Evolutionary conservation across 2,329 filamentous ascomycete genomes (phyloP).

Genomic region (Aspergillus sp.): DNA sequence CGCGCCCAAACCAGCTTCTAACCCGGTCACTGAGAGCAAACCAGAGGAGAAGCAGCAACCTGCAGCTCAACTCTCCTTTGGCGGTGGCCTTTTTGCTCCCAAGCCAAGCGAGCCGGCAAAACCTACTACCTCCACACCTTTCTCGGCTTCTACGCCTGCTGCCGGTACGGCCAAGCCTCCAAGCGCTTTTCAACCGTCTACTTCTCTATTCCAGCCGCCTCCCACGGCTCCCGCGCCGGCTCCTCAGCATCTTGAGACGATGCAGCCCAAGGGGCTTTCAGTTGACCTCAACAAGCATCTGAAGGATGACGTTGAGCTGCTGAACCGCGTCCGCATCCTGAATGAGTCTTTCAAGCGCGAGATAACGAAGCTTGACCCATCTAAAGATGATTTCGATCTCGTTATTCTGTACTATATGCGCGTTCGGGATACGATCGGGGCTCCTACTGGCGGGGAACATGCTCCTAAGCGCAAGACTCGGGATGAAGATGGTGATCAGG

Average conservation of each 20-base stretch:
- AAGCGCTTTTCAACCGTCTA: conserved; percentile 7
- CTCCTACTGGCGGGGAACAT: conserved; percentile 20
- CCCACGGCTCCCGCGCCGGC: conserved; percentile 3
- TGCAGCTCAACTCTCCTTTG: conserved; percentile 7
- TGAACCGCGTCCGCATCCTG: conserved; percentile 27
- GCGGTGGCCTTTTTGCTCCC: conserved; percentile 9
- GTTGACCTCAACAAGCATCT: conserved; percentile 11
- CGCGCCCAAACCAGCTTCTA: conserved; percentile 6
- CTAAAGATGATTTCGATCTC: conserved; percentile 28
- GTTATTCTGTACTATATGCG: conserved; percentile 33
- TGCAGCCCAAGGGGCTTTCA: conserved; percentile 14
- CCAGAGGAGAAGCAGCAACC: conserved; percentile 10
- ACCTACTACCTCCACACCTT: conserved; percentile 9
- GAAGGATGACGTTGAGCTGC: conserved; percentile 14
- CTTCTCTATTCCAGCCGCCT: conserved; percentile 1
- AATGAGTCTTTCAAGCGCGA: conserved; percentile 30
- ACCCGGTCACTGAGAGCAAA: conserved; percentile 6
- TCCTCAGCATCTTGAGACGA: conserved; percentile 5
- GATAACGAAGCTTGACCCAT: conserved; percentile 25
- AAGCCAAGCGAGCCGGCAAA: conserved; percentile 10
- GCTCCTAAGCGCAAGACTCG: conserved; percentile 22
- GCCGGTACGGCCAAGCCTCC: conserved; percentile 1
- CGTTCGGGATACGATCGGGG: conserved; percentile 31
- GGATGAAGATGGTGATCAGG: conserved; percentile 11
- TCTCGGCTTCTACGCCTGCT: conserved; percentile 7